These are phyloP conservation scores for Brassica balearica DNA, from an alignment of 441 rosid species.

Conservation along the genomic window DNA sequence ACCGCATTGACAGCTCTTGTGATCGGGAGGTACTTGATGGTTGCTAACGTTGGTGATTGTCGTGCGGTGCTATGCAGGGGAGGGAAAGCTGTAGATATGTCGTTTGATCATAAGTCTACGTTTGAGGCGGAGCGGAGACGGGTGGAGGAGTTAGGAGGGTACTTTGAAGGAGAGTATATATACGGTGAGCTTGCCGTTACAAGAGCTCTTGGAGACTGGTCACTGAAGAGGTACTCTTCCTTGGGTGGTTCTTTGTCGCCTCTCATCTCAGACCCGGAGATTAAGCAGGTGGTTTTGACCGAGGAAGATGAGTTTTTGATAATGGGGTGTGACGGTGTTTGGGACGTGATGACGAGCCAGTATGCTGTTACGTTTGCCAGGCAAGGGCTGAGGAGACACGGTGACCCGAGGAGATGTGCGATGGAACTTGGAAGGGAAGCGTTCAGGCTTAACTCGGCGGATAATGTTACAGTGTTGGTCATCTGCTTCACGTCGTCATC, in stretches of 20 bases:
- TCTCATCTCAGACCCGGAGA: conserved; percentile 81
- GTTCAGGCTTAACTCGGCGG: conserved; percentile 69
- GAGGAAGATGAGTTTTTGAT: conserved; percentile 87
- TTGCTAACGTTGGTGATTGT: conserved; percentile 91
- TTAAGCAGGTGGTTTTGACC: conserved; percentile 54
- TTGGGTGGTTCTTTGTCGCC: conserved; percentile 47
- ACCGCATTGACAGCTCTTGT: conserved; percentile 86
- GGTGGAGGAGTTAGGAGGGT: conserved; percentile 76
- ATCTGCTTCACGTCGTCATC: conserved; percentile 66
- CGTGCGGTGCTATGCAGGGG: conserved; percentile 82
- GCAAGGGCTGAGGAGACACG: conserved; percentile 75
- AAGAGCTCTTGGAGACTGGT: conserved; percentile 90
- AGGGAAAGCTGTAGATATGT: conserved; percentile 85
- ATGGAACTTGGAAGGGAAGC: conserved; percentile 81
- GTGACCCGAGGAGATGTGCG: conserved; percentile 70
- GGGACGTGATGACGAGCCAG: conserved; percentile 88
- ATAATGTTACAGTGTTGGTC: conserved; percentile 72
- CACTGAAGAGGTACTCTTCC: conserved; percentile 51
- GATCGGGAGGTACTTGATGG: conserved; percentile 79
- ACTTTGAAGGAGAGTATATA: conserved; percentile 68
- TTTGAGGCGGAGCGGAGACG: conserved; percentile 62
- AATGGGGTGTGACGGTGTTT: conserved; percentile 82
- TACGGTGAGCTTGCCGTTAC: conserved; percentile 75
- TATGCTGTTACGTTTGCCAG: conserved; percentile 83
- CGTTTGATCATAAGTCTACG: conserved; percentile 77